Conservation (phyloP, 768 basidiomycete species). For the Tylopilus felleus region DNA sequence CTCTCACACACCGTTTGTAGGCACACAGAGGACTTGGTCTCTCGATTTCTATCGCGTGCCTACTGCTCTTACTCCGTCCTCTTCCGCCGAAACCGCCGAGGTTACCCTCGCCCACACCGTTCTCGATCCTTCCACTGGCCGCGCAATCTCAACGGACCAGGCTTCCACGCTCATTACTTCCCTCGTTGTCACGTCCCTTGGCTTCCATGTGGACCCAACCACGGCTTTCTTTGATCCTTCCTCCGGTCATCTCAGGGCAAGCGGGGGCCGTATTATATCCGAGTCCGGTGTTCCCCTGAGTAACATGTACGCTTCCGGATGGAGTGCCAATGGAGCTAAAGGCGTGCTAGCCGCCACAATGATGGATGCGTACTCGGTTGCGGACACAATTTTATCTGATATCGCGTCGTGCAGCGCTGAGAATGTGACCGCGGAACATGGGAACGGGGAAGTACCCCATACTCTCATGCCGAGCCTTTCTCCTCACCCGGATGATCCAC, state of each 20-base stretch:
- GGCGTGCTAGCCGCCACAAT: constrained; percentile 93
- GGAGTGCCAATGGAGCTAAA: constrained; percentile 88
- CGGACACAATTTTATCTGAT: constrained; percentile 68
- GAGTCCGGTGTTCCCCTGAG: constrained; percentile 38
- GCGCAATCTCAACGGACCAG: constrained; percentile 54
- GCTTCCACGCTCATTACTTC: constrained; percentile 57
- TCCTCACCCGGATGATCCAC: constrained; percentile 44
- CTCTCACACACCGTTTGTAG: constrained; percentile 47
- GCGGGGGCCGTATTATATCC: constrained; percentile 47
- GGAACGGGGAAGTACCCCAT: background rate
- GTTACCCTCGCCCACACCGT: constrained; percentile 61
- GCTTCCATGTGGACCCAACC: constrained; percentile 71
- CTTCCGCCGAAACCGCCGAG: constrained; percentile 28
- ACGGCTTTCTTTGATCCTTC: constrained; percentile 56
- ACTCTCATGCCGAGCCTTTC: constrained; percentile 33
- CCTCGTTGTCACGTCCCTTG: constrained; percentile 83
- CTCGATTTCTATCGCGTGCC: constrained; percentile 82
- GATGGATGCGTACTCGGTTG: constrained; percentile 84
- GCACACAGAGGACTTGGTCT: constrained; percentile 68
- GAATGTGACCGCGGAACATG: constrained; percentile 18
- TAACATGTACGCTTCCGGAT: constrained; percentile 88
- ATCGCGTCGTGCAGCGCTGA: constrained; percentile 25
- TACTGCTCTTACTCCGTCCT: constrained; percentile 36
- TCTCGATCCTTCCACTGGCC: constrained; percentile 46
- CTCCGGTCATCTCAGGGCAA: constrained; percentile 54